These are phyloP conservation scores for Cercospora sp. DNA, from an alignment of 2,329 filamentous ascomycete genomes.

Conservation along the genomic window DNA sequence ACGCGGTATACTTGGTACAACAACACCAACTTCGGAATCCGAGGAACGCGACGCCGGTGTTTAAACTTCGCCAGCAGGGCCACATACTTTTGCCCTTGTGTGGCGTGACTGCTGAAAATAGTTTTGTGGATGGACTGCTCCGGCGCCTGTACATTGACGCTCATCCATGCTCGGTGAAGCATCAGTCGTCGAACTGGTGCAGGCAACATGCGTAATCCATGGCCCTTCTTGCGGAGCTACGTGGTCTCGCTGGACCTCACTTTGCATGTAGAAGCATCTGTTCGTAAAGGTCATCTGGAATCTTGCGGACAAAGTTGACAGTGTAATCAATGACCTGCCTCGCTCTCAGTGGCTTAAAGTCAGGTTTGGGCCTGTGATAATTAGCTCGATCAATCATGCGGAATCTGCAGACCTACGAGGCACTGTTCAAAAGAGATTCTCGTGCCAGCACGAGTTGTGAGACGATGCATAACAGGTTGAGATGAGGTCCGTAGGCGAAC, in stretches of 20 bases:
- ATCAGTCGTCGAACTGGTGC: too few species aligned
- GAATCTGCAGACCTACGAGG: constrained; percentile 62
- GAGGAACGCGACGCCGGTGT: neutral
- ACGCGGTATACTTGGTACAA: neutral
- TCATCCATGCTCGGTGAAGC: neutral
- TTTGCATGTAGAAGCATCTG: constrained; percentile 87
- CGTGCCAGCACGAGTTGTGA: constrained; percentile 89
- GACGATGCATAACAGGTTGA: constrained; percentile 96
- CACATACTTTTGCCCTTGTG: neutral
- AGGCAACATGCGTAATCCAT: too few species aligned
- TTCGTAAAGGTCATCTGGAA: constrained; percentile 85
- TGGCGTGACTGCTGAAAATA: neutral
- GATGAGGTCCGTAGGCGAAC: constrained; percentile 89
- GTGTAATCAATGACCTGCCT: constrained; percentile 57
- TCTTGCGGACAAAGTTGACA: constrained; percentile 81
- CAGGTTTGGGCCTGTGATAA: constrained; percentile 70
- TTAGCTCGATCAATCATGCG: neutral
- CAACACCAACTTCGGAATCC: neutral
- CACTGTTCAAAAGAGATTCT: constrained; percentile 76
- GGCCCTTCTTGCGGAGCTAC: too few species aligned
- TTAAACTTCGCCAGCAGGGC: neutral
- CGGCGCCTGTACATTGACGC: neutral
- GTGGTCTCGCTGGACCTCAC: constrained; percentile 42
- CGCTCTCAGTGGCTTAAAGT: constrained; percentile 39
- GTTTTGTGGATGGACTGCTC: neutral